Evolutionary conservation across 352 stramenopile species (phyloP).

Genomic region (Phytophthora sojae): DNA sequence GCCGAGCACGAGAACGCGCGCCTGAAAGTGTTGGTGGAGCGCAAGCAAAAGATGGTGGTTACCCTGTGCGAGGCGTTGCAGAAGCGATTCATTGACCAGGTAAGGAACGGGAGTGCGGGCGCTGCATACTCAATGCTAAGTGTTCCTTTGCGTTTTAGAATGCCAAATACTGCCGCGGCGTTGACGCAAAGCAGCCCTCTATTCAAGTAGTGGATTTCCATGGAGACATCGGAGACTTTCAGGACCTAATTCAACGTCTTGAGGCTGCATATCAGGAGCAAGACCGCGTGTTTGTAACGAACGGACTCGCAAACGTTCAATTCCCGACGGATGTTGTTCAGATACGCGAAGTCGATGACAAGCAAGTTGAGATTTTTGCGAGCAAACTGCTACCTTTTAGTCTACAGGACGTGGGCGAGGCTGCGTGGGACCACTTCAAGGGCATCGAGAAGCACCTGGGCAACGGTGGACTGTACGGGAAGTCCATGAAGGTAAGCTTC

Average conservation of each 20-base stretch:
- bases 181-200: not conserved
- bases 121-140: not conserved
- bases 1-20: constrained; percentile 32
- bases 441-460: constrained; percentile 25
- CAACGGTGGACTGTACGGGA: constrained; percentile 26
- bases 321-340: constrained; percentile 8
- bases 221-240: constrained; percentile 32
- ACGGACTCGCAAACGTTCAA: constrained; percentile 6
- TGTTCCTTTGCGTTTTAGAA: not conserved
- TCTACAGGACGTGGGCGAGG: constrained; percentile 15
- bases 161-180: not conserved
- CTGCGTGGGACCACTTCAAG: constrained; percentile 33
- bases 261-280: constrained; percentile 31
- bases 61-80: constrained; percentile 10
- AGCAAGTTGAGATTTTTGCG: constrained; percentile 20
- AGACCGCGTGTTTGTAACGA: constrained; percentile 32
- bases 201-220: constrained; percentile 17
- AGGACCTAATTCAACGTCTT: constrained; percentile 27
- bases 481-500: constrained; percentile 16
- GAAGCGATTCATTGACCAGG: constrained; percentile 16
- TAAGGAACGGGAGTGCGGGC: not conserved
- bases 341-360: constrained; percentile 17
- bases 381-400: constrained; percentile 32
- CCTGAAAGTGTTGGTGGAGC: constrained; percentile 25
- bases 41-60: constrained; percentile 24